Conservation (phyloP, 2,329 filamentous ascomycete genomes). For the Paecilomyces sp. region DNA sequence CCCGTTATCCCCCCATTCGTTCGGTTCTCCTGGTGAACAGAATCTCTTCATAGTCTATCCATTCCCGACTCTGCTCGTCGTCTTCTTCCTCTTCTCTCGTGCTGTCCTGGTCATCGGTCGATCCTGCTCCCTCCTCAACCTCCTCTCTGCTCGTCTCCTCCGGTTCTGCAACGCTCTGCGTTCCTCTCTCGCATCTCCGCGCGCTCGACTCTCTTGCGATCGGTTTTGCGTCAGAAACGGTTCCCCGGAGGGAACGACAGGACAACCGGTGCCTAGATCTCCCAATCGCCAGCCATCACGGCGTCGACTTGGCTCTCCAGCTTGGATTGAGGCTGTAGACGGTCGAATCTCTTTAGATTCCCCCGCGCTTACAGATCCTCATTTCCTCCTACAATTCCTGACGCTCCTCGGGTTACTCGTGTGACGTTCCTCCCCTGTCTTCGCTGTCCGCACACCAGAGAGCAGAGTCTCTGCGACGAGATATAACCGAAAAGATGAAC, state of each 20-base stretch:
- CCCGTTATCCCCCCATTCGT: not conserved
- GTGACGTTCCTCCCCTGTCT: not conserved
- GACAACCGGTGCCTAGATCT: not conserved
- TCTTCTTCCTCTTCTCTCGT: conserved; percentile 1
- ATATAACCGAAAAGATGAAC: conserved; percentile 24
- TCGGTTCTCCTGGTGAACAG: conserved; percentile 1
- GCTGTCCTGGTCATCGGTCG: not conserved
- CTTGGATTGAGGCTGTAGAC: conserved; percentile 8
- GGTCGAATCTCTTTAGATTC: conserved; percentile 4
- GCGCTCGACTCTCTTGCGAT: not conserved
- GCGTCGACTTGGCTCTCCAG: not conserved
- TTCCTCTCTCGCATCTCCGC: not conserved
- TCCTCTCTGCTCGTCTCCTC: not conserved
- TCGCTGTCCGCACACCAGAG: not conserved
- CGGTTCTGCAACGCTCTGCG: not conserved
- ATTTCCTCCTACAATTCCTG: not conserved
- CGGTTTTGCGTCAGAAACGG: not conserved
- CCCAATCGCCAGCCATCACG: not conserved
- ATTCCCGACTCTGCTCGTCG: not conserved
- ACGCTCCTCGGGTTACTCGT: not conserved
- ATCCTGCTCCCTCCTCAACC: not conserved
- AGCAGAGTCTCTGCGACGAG: conserved; percentile 12
- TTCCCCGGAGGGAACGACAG: not conserved
- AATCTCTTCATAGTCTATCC: conserved; percentile 1
- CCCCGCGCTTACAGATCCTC: not conserved